phyloP scores from a whole-genome alignment of 2,329 filamentous ascomycete genomes.

The Ophiocordyceps polyrhachis-furcata region DNA sequence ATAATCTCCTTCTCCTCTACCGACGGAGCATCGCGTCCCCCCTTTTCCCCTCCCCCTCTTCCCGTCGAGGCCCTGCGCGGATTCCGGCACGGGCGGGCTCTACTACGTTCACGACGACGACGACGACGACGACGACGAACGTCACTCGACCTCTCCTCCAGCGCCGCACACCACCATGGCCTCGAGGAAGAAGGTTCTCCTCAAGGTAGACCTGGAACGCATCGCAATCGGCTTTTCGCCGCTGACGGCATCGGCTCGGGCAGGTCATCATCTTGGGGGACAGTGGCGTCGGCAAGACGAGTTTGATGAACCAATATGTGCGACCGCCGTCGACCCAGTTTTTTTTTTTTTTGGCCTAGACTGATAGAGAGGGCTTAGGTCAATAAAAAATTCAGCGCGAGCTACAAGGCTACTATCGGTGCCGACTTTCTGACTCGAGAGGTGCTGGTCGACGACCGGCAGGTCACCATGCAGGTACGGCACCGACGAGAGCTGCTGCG shows the following conservation, averaged over 20 bases:
- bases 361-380: slow-evolving; percentile 37
- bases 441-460: slow-evolving; percentile 86
- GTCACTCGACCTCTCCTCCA: not conserved
- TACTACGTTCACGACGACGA: not conserved
- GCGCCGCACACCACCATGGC: slow-evolving; percentile 35
- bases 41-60: not conserved
- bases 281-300: slow-evolving; percentile 97
- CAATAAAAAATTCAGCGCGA: slow-evolving; percentile 99
- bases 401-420: slow-evolving; percentile 98
- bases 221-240: not conserved
- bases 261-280: slow-evolving; percentile 98
- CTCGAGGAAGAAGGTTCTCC: slow-evolving; percentile 73
- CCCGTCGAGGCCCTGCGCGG: not conserved
- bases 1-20: not conserved
- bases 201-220: slow-evolving; percentile 47
- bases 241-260: slow-evolving; percentile 1
- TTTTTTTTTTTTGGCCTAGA: slow-evolving; percentile 1
- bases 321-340: slow-evolving; percentile 15
- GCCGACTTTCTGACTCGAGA: slow-evolving; percentile 98
- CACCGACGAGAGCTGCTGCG: slow-evolving; percentile 1
- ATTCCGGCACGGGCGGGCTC: not conserved
- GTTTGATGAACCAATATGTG: slow-evolving; percentile 99
- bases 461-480: slow-evolving; percentile 92
- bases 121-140: not conserved
- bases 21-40: not conserved